Conservation (phyloP, 768 basidiomycete genomes). For the Phlebiopsis flavidoalba region DNA sequence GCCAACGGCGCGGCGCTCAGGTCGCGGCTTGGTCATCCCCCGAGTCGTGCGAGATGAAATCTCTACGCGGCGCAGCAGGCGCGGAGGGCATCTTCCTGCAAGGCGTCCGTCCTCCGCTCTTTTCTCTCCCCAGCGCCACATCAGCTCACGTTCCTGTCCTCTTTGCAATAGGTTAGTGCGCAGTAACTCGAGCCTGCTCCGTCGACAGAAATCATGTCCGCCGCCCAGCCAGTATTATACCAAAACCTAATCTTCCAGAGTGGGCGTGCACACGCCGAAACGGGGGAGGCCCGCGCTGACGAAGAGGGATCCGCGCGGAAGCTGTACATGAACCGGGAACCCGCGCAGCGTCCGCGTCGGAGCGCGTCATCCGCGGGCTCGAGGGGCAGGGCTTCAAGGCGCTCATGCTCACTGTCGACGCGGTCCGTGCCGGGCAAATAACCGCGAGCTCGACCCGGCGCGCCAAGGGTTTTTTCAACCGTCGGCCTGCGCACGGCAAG, state of each 20-base stretch:
- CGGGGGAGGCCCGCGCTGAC: not conserved
- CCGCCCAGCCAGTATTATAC: constrained; percentile 18
- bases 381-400: constrained; percentile 36
- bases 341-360: constrained; percentile 26
- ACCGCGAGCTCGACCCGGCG: constrained; percentile 34
- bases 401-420: constrained; percentile 47
- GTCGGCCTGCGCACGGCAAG: constrained; percentile 16
- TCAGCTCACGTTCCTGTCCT: not conserved
- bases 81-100: constrained; percentile 40
- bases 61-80: constrained; percentile 36
- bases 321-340: constrained; percentile 44
- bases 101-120: constrained; percentile 30
- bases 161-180: constrained; percentile 27
- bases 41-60: constrained; percentile 43
- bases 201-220: constrained; percentile 26
- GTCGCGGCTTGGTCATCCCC: constrained; percentile 42
- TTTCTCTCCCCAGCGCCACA: not conserved
- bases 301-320: constrained; percentile 10
- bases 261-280: not conserved
- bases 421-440: constrained; percentile 36
- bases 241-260: constrained; percentile 29
- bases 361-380: constrained; percentile 32
- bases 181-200: constrained; percentile 30
- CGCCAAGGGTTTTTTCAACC: constrained; percentile 22
- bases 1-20: constrained; percentile 37